Evolutionary conservation across 441 rosid genomes (phyloP), one percentile per base, ranked within the genome.

Genomic region (Viola pubescens): DNA sequence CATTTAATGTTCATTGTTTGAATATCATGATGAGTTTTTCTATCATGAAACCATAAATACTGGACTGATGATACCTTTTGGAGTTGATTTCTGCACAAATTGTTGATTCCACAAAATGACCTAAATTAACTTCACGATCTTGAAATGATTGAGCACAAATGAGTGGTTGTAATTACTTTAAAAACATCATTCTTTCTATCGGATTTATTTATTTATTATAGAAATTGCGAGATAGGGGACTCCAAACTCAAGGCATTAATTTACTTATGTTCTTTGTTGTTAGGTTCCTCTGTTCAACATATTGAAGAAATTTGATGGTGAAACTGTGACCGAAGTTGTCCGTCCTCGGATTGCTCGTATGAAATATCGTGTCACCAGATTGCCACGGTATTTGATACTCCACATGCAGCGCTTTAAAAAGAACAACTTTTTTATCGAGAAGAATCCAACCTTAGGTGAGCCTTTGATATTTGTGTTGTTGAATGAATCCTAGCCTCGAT

Each of bases 221-320:
- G 34, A 26, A 26, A 26, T 26, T 26, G 34, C 34, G 3, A 26
- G 34, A 26, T 26, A 26, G 34, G 34, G 34, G 34, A 26, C 34
- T 26, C n/a, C n/a, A 46, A 9, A 10, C 9, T 7, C 49, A 3
- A 46, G 46, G 2, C 7, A 9, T 62, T 13, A 47, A 37, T 55
- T 60, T 54, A 11, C 19, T 6, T 19, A 7, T 60, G 59, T 54
- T 64, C 50, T 64, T 46, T 65, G 26, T 70, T 53, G 34, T 56
- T 71, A 92, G 98, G 94, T 92, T 67, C 92, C 96, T 65, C 75
- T 89, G 48, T 88, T 88, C 44, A 89, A 87, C 70, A 77, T 87
- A 61, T 68, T 92, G 73, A 89, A 92, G 86, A 92, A 92, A 77
- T 89, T 83, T 75, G 98, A 89, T 74, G 97, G 98, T 64, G 94